Evolutionary conservation across 805 yeast species (phyloP), one percentile per base, ranked within the genome.

Genomic region (Candida anglica): DNA sequence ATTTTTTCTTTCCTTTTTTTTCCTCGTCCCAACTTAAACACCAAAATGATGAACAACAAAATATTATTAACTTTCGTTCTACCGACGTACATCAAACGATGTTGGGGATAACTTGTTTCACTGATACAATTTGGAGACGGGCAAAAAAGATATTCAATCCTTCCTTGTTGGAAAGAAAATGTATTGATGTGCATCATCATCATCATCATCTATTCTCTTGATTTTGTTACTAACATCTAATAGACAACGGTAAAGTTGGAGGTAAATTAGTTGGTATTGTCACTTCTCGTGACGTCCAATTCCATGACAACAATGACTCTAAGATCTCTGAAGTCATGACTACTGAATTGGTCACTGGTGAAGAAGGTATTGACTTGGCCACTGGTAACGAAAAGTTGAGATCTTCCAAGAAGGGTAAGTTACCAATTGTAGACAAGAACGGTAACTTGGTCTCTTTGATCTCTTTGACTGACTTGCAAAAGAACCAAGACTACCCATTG

Each of bases 1-100:
- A 26, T 30, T 24, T 26, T 18, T 25, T 23, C 13, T 23, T 23
- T 23, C 5, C 20, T 19, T 35, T 22, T 23, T 25, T 24, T 22
- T 20, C 33, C 15, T 28, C 32, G 30, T 28, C 23, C 27, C 31
- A 19, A 8, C 30, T 19, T 17, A 21, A 28, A 15, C 20, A 13
- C 17, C 11, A 32, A 34, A 19, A 58, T 79, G 84, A 79, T 72
- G 56, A 56, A 56, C 53, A 33, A 49, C 42, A 34, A 46, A 44
- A 50, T 51, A n/a, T 60, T 58, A 61, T 73, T 86, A 88, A 91
- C 98, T 91, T 91, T 91, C 98, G 98, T 91, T 91, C 98, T 91
- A 82, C 98, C 95, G 96, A 82, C 58, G 66, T 60, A 54, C 95
- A 83, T 85, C 93, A 80, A 81, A 83, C 95, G 93, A 88, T 85